phyloP scores from a whole-genome alignment of 169 alveolate genomes.

The Plasmodium vivax region DNA sequence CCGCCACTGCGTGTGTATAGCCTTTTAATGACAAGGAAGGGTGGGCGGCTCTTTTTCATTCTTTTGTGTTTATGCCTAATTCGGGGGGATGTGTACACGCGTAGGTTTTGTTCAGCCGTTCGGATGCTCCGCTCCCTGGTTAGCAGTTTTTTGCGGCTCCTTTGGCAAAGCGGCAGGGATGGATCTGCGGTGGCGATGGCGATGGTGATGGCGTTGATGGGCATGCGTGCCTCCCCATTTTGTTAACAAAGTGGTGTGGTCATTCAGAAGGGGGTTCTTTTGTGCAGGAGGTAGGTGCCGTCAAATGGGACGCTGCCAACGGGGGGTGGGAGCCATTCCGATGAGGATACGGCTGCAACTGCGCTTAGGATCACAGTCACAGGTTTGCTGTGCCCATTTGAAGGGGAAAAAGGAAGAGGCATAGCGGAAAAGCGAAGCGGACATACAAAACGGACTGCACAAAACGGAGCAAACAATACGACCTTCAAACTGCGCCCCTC shows the following conservation, averaged over 20 bases:
- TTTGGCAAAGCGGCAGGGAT: not conserved
- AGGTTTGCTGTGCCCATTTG: not conserved
- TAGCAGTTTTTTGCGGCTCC: not conserved
- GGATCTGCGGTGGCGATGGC: not conserved
- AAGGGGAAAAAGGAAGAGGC: not conserved
- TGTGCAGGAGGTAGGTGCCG: not conserved
- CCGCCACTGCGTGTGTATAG: conserved; percentile 73
- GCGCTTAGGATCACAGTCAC: not conserved
- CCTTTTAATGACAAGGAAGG: conserved; percentile 38
- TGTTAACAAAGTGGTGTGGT: not conserved
- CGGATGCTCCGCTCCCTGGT: not conserved
- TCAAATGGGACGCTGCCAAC: no score
- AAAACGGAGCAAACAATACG: not conserved
- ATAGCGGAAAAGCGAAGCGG: not conserved
- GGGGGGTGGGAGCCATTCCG: not conserved
- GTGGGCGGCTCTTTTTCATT: conserved; percentile 15
- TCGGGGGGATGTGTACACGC: not conserved
- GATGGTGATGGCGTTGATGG: not conserved
- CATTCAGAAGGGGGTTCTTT: not conserved
- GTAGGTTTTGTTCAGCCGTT: not conserved
- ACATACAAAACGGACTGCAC: no score
- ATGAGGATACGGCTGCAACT: not conserved
- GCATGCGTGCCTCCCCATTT: not conserved
- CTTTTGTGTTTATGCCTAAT: not conserved
- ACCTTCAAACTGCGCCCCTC: not conserved